phyloP scores from a whole-genome alignment of 2,329 filamentous ascomycete species.

The Fusarium abutilonis region DNA sequence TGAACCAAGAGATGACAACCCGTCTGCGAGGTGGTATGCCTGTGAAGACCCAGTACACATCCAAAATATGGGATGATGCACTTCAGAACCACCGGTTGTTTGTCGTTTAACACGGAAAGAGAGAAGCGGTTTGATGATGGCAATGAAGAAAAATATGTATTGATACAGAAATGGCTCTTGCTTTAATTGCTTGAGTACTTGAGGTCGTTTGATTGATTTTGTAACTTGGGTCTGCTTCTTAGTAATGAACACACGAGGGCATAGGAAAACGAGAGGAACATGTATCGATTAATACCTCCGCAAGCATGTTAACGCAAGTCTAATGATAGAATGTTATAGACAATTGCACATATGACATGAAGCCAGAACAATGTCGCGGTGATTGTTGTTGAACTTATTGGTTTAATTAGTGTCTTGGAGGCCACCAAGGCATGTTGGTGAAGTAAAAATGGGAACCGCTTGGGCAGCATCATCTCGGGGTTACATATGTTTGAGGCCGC shows the following conservation, averaged over 20 bases:
- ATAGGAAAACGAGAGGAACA: background rate
- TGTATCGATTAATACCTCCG: background rate
- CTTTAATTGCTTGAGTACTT: constrained; percentile 9
- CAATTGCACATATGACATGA: constrained; percentile 11
- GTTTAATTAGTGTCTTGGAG: constrained; percentile 8
- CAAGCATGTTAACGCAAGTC: background rate
- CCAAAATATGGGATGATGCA: constrained; percentile 49
- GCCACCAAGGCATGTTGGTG: constrained; percentile 13
- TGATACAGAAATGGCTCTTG: background rate
- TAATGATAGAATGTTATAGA: constrained; percentile 2
- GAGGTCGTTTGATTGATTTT: constrained; percentile 13
- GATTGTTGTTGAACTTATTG: background rate
- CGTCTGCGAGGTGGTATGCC: constrained; percentile 10
- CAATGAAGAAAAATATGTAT: background rate
- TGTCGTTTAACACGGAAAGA: constrained; percentile 16
- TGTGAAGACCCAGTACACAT: constrained; percentile 40
- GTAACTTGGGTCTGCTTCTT: constrained; percentile 19
- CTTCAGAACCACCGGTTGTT: constrained; percentile 36
- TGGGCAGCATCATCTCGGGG: background rate
- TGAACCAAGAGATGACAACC: constrained; percentile 53
- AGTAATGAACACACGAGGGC: background rate
- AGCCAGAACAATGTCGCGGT: constrained; percentile 30
- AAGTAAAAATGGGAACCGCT: constrained; percentile 13
- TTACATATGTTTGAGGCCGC: too few relatives aligned
- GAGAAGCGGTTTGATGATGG: background rate